phyloP scores from a whole-genome alignment of 2,329 filamentous ascomycete species.

The Seiridium unicorne region DNA sequence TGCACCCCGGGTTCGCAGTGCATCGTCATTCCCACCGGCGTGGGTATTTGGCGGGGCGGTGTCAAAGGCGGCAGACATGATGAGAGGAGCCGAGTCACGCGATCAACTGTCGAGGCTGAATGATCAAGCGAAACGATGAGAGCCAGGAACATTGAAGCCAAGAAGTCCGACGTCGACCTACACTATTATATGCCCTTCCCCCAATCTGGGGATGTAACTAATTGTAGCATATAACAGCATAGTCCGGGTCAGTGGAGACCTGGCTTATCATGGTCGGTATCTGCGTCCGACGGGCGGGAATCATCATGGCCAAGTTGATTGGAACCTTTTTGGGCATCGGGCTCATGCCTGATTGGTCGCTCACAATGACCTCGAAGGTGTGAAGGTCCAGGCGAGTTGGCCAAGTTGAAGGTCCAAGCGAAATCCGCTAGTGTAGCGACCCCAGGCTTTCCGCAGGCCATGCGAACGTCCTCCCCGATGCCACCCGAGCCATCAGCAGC shows the following conservation, averaged over 20 bases:
- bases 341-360: not conserved
- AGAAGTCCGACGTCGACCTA: not conserved
- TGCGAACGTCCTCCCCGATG: too few relatives aligned
- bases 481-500: not conserved
- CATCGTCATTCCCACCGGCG: slow-evolving; percentile 21
- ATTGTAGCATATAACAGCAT: not conserved
- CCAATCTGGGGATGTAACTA: not conserved
- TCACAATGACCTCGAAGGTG: too few relatives aligned
- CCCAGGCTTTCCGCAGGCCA: too few relatives aligned
- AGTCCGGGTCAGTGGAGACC: not conserved
- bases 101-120: not conserved
- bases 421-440: not conserved
- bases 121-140: not conserved
- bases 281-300: not conserved
- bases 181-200: not conserved
- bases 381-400: not conserved
- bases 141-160: not conserved
- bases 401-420: not conserved
- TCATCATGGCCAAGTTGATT: not conserved
- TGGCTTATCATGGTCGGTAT: not conserved
- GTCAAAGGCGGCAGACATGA: slow-evolving; percentile 13
- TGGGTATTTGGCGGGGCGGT: slow-evolving; percentile 22
- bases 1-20: slow-evolving; percentile 15
- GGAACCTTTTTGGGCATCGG: not conserved
- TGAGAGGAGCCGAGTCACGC: not conserved